Percentiles rank a stretch among this genome's conserved stretches.
Conservation (phyloP, 345 rosid species). For the Trapa bicornis region DNA sequence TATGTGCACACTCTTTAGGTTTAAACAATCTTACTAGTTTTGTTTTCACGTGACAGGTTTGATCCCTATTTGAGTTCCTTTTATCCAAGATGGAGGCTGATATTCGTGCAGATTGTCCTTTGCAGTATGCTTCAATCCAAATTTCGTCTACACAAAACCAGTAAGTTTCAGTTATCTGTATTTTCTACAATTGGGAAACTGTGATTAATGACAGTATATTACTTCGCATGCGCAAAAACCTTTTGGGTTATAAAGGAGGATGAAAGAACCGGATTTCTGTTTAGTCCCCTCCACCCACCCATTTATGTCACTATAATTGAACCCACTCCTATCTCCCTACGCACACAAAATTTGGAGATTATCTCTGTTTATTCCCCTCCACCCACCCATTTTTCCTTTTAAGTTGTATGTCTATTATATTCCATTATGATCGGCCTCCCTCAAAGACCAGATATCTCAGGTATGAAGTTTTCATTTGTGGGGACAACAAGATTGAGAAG, state of each 20-base stretch:
- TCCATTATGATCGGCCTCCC: background rate
- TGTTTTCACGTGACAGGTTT: background rate
- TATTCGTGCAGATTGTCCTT: constrained; percentile 22
- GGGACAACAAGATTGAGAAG: constrained; percentile 30
- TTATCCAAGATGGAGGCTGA: constrained; percentile 28
- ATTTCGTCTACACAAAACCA: constrained; percentile 32
- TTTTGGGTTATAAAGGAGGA: background rate
- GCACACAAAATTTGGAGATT: background rate
- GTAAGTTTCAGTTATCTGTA: constrained; percentile 11
- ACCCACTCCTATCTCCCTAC: too few relatives aligned
- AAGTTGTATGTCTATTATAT: background rate
- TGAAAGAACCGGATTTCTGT: background rate
- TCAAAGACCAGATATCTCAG: constrained; percentile 13
- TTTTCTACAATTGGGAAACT: background rate
- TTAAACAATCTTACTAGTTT: background rate
- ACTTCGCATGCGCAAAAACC: background rate
- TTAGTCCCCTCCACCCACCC: too few relatives aligned
- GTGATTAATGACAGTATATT: background rate
- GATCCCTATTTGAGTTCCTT: background rate
- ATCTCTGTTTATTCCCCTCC: too few relatives aligned
- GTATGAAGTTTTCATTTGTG: constrained; percentile 36
- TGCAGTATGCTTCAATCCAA: constrained; percentile 43
- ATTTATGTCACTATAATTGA: background rate
- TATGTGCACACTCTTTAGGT: background rate
- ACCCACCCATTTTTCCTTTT: background rate